Evolutionary conservation across 305 asterid genomes (phyloP), one percentile per base, ranked within the genome.

Genomic region (Fraxinus dipetala): DNA sequence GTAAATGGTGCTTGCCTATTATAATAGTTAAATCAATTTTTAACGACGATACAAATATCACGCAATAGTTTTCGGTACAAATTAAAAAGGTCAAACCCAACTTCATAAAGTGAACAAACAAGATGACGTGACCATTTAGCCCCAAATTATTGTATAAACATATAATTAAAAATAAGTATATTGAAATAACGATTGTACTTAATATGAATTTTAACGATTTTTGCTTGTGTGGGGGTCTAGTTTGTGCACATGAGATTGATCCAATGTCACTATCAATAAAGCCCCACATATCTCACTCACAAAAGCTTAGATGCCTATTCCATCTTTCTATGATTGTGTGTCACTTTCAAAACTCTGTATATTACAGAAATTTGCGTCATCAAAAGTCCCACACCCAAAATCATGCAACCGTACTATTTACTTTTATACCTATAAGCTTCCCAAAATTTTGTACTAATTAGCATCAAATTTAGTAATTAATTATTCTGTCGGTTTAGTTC

Each of bases 251-350:
- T 69, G 84, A 78, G 92, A 86, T 86, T 80, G 89, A 81, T 90
- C 86, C 91, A 86, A 87, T 75, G 92, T 91, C 93, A 30, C 63
- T 78, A 79, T 92, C 90, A 87, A 72, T 54, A 56, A 78, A 89
- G 84, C 88, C 93, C 93, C 92, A 87, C 94, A 91, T 91, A 88
- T 88, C 88, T 87, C 90, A 88, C 88, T 91, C 92, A 88, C 87
- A 63, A 87, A 86, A 84, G 81, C 83, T 81, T 79, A 88, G 94
- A 90, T 92, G 94, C 95, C 92, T 75, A 87, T 92, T 90, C 93
- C 95, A 87, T 87, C 88, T 86, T 83, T 87, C 89, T 80, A 89
- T 93, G 90, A 90, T 90, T 91, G 91, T 79, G 54, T 75, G 91
- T 91, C 93, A 51, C 89, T 89, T 87, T 90, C 97, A 87, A 61